Percentiles rank a stretch among this genome's conserved stretches.
phyloP scores from a whole-genome alignment of 352 stramenopile genomes.

The Blastocystis sp. region DNA sequence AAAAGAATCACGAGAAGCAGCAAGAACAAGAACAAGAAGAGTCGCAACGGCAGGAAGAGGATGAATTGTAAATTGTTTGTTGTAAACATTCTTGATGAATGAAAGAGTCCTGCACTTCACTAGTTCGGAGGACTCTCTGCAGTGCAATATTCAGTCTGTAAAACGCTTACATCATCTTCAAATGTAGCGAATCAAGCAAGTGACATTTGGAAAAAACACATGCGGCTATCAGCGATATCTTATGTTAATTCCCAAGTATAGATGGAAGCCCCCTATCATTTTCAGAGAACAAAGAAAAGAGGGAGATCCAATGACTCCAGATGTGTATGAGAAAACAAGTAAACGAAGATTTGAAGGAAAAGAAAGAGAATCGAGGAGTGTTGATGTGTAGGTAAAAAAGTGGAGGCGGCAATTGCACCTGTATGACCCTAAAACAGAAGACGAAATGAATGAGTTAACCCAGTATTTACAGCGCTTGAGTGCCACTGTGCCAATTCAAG shows the following conservation, averaged over 20 bases:
- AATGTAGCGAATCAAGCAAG: slow-evolving; percentile 28
- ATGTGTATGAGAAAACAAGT: not conserved
- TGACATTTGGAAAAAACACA: slow-evolving; percentile 17
- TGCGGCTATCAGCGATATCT: slow-evolving; percentile 28
- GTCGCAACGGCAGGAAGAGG: not conserved
- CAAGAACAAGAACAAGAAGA: too few species aligned
- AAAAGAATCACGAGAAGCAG: too few species aligned
- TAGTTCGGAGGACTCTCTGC: not conserved
- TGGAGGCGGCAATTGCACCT: slow-evolving; percentile 1
- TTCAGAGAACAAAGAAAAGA: not conserved
- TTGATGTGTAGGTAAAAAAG: not conserved
- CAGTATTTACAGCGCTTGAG: not conserved
- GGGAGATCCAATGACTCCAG: not conserved
- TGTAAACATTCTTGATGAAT: not conserved
- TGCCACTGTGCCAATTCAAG: not conserved
- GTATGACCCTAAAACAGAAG: slow-evolving; percentile 18
- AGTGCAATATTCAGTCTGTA: not conserved
- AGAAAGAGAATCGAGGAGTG: not conserved
- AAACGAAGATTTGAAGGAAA: slow-evolving; percentile 49
- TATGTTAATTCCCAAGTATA: slow-evolving; percentile 30
- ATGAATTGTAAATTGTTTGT: slow-evolving; percentile 35
- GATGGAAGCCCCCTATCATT: not conserved
- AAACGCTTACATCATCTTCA: not conserved
- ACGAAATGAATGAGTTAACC: not conserved
- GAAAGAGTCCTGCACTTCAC: not conserved